A percentile compares a stretch with the other conserved stretches of the same genome.
Evolutionary conservation across 106 monocot genomes (phyloP).

Genomic region (Dioscorea alata): DNA sequence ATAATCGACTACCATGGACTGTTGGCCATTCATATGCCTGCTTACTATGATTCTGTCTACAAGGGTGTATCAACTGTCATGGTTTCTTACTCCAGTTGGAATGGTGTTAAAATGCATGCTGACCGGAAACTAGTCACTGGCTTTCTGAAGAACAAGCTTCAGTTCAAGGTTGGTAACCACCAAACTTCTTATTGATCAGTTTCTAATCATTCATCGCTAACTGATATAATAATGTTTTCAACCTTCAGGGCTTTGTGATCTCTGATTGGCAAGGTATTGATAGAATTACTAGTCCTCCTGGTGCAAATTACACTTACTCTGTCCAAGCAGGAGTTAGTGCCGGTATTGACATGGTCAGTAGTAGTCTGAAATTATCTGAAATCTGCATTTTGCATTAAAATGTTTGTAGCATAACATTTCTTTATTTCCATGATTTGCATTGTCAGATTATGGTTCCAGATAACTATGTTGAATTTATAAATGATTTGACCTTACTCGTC

Average conservation of each 20-base stretch:
- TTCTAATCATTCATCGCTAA: neutral
- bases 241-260: conserved; percentile 71
- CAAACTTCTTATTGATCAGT: neutral
- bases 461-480: conserved; percentile 40
- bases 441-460: conserved; percentile 75
- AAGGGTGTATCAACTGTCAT: conserved; percentile 78
- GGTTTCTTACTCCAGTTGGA: conserved; percentile 75
- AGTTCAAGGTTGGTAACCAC: conserved; percentile 28
- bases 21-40: conserved; percentile 61
- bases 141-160: conserved; percentile 56
- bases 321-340: conserved; percentile 57
- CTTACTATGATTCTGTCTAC: conserved; percentile 39
- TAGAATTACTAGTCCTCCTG: conserved; percentile 60
- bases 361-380: neutral
- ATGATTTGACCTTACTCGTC: conserved; percentile 38
- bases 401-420: neutral
- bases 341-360: conserved; percentile 77
- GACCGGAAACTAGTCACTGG: conserved; percentile 46
- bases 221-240: neutral
- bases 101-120: conserved; percentile 75
- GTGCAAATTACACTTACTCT: conserved; percentile 73
- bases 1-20: conserved; percentile 24
- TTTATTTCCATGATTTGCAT: conserved; percentile 6
- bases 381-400: too few species aligned
- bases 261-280: conserved; percentile 92